Evolutionary conservation across 2,329 filamentous ascomycete genomes (phyloP).

Genomic region (Ampelomyces quisqualis): DNA sequence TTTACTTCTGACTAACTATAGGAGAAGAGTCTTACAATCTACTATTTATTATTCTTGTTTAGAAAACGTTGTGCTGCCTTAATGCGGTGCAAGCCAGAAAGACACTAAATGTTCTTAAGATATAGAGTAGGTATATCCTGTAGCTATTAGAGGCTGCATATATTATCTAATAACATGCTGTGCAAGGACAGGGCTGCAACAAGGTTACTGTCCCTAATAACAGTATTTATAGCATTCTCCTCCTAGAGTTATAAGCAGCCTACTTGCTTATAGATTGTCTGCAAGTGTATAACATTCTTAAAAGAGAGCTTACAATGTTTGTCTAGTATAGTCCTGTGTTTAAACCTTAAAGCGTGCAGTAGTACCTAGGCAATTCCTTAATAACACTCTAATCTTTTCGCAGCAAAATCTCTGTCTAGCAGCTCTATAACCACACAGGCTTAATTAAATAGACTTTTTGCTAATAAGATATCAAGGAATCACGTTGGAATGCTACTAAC

Average conservation of each 20-base stretch:
- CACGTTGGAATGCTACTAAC: too few species aligned
- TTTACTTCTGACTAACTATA: conserved; percentile 10
- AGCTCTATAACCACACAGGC: conserved; percentile 3
- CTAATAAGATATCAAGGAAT: too few species aligned
- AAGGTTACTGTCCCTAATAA: conserved; percentile 12
- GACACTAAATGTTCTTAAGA: conserved; percentile 13
- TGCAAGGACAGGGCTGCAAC: conserved; percentile 8
- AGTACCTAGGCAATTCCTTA: conserved; percentile 5
- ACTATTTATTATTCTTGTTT: conserved; percentile 26
- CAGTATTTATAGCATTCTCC: conserved; percentile 22
- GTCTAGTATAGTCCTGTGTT: conserved; percentile 1
- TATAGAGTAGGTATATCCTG: conserved; percentile 13
- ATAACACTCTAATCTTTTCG: conserved; percentile 7
- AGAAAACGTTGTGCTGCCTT: conserved; percentile 14
- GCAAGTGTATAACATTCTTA: conserved; percentile 4
- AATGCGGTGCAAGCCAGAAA: conserved; percentile 18
- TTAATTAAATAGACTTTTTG: background rate
- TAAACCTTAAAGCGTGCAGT: conserved; percentile 10
- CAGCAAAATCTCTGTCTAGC: conserved; percentile 3
- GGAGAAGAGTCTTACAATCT: conserved; percentile 20
- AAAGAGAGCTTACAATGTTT: conserved; percentile 7
- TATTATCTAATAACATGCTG: conserved; percentile 5
- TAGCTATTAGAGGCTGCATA: conserved; percentile 7
- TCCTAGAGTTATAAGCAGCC: conserved; percentile 14
- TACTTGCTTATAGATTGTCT: conserved; percentile 8